Evolutionary conservation across 192 early-diverging fungal species (phyloP), one percentile per base, ranked within the genome.

Genomic region (Podila clonocystis): DNA sequence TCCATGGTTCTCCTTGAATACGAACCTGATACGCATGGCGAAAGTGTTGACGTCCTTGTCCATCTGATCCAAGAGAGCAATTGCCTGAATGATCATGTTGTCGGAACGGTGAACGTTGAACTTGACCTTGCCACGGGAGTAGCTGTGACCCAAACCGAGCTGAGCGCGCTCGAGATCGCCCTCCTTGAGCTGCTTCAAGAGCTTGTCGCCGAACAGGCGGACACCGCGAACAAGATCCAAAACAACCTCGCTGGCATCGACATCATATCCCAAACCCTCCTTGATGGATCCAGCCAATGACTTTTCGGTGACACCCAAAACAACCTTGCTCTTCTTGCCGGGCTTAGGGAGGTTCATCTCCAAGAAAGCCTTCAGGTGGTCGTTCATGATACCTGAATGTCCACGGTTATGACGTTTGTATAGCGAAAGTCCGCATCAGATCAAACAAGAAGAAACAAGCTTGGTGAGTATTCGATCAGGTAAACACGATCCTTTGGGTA

Each of bases 91-190:
- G 79, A 94, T 91, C 92, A 93, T 93, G 90, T 98, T 99, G 86
- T 99, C 98, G 36, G 92, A 92, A 68, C 97, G 87, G 92, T 99
- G 96, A 62, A 98, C 97, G 88, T 98, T 98, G 90, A 99, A 99
- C 95, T 99, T 98, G 77, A 99, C 97, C 85, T 99, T 99, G 63
- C 96, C 93, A 48, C 98, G 92, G 68, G 98, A 99, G 88, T 98
- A 98, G 20, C 94, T 93, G 89, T 99, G 98, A 75, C 97, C 97
- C 58, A 99, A 89, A 87, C 98, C 98, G 28, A 99, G 92, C 87
- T 98, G 97, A 58, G 96, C 97, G 73, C 91, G 89, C 73, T 93
- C 91, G 62, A 99, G 86, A 83, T 99, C 98, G 65, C 96, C 95
- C 15, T 92, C 89, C 91, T 97, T 98, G 49, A 99, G 85, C 84